These are phyloP conservation scores for Metschnikowia kunwiensis DNA, from an alignment of 805 yeast species.

Conservation along the genomic window DNA sequence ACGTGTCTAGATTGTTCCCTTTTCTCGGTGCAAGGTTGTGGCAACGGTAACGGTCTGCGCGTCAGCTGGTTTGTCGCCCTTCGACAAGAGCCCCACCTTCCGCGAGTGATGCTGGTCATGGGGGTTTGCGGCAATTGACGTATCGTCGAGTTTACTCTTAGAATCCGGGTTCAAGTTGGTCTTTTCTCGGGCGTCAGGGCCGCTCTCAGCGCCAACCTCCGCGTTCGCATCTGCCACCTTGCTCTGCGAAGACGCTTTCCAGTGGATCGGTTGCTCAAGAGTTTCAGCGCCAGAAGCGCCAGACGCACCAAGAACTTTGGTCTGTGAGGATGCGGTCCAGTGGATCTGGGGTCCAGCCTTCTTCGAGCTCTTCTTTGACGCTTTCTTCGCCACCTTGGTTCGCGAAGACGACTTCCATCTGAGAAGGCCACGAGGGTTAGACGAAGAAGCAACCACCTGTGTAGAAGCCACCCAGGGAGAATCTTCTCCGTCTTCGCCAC, in stretches of 20 bases:
- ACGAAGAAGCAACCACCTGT: background rate
- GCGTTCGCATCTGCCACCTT: slow-evolving; percentile 1
- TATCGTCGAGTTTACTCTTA: background rate
- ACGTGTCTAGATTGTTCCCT: no score
- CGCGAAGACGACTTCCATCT: slow-evolving; percentile 3
- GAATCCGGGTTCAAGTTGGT: slow-evolving; percentile 3
- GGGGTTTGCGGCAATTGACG: background rate
- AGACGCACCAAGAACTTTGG: background rate
- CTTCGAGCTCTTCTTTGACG: no score
- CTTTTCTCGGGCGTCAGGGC: no score
- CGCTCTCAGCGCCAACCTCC: no score
- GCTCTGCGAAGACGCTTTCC: slow-evolving; percentile 7
- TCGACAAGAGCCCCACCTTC: background rate
- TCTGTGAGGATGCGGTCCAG: slow-evolving; percentile 1
- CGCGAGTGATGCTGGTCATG: slow-evolving; percentile 4
- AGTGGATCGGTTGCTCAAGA: slow-evolving; percentile 1
- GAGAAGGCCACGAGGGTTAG: background rate
- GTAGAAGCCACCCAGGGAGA: background rate
- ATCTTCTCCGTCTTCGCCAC: background rate
- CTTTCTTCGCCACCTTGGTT: slow-evolving; percentile 1
- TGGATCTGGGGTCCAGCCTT: background rate
- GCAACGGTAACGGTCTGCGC: background rate
- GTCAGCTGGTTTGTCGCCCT: background rate
- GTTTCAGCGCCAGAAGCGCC: background rate
- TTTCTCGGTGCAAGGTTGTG: background rate